These are phyloP conservation scores for Nectriaceae sp. DNA, from an alignment of 2,329 filamentous ascomycete species.

Conservation along the genomic window DNA sequence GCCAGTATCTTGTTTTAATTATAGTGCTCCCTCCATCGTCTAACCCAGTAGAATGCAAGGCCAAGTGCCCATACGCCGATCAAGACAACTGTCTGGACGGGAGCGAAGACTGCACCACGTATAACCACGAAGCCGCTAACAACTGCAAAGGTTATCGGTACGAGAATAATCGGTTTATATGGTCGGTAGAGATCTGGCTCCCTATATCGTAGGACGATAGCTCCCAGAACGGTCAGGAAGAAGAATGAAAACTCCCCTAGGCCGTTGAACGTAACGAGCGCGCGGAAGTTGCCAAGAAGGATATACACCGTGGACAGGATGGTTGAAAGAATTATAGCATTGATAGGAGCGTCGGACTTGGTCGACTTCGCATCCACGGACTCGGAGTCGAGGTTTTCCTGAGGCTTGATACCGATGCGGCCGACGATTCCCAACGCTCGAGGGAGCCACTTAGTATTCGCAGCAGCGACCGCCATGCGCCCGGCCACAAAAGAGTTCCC, in stretches of 20 bases:
- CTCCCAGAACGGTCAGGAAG: conserved; percentile 61
- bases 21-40: background rate
- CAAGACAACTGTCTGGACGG: conserved; percentile 53
- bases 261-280: conserved; percentile 61
- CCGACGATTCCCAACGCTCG: conserved; percentile 47
- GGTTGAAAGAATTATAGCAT: conserved; percentile 53
- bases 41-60: conserved; percentile 40
- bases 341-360: conserved; percentile 52
- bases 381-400: conserved; percentile 2
- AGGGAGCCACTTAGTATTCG: conserved; percentile 54
- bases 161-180: conserved; percentile 53
- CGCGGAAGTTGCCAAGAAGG: conserved; percentile 60
- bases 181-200: conserved; percentile 57
- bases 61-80: conserved; percentile 53
- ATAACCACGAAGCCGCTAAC: conserved; percentile 63
- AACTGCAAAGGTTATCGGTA: conserved; percentile 54
- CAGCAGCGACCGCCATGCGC: conserved; percentile 61
- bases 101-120: conserved; percentile 60
- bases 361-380: background rate
- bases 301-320: conserved; percentile 58
- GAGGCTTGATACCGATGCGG: conserved; percentile 32
- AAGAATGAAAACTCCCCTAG: conserved; percentile 65
- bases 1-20: background rate
- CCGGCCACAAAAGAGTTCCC: conserved; percentile 65
- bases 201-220: conserved; percentile 56